These are phyloP conservation scores for Trypanosoma avium DNA, from an alignment of 208 protist genomes.

Conservation along the genomic window DNA sequence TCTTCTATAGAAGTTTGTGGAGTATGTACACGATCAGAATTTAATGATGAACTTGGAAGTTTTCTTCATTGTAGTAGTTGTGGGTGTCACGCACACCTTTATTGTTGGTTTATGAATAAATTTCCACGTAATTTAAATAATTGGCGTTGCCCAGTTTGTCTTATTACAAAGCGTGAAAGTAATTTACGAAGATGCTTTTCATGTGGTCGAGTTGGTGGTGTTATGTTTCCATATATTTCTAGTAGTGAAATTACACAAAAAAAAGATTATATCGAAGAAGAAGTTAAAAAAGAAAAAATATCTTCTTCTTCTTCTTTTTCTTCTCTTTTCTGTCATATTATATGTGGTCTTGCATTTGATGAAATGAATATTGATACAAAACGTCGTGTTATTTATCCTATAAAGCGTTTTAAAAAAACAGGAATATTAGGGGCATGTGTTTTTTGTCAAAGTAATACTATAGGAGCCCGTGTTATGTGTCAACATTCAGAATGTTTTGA, in stretches of 20 bases:
- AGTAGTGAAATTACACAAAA: too few species aligned
- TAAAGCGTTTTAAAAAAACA: slow-evolving; percentile 33
- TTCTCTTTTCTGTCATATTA: slow-evolving; percentile 48
- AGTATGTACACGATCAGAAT: slow-evolving; percentile 20
- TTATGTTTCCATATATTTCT: slow-evolving; percentile 49
- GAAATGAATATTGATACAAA: slow-evolving; percentile 43
- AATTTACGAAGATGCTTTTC: slow-evolving; percentile 34
- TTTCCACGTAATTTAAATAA: slow-evolving; percentile 31
- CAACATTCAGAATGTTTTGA: slow-evolving; percentile 64
- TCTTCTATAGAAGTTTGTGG: slow-evolving; percentile 3
- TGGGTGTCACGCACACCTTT: slow-evolving; percentile 45
- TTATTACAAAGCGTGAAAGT: slow-evolving; percentile 27
- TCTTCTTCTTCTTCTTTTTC: background rate
- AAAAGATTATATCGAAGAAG: too few species aligned
- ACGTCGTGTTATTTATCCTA: slow-evolving; percentile 9
- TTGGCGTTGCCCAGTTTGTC: slow-evolving; percentile 69
- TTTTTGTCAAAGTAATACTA: slow-evolving; percentile 48
- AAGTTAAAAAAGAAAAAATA: too few species aligned
- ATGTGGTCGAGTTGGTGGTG: slow-evolving; percentile 59
- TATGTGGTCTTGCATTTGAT: slow-evolving; percentile 55
- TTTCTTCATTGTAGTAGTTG: slow-evolving; percentile 53
- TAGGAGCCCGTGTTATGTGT: slow-evolving; percentile 43
- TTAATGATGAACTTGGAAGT: background rate
- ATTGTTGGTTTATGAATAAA: slow-evolving; percentile 60
- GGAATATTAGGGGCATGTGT: slow-evolving; percentile 43